A percentile compares a stretch with the other conserved stretches of the same genome.
Evolutionary conservation across 345 rosid genomes (phyloP).

Genomic region (Sonneratia caseolaris): DNA sequence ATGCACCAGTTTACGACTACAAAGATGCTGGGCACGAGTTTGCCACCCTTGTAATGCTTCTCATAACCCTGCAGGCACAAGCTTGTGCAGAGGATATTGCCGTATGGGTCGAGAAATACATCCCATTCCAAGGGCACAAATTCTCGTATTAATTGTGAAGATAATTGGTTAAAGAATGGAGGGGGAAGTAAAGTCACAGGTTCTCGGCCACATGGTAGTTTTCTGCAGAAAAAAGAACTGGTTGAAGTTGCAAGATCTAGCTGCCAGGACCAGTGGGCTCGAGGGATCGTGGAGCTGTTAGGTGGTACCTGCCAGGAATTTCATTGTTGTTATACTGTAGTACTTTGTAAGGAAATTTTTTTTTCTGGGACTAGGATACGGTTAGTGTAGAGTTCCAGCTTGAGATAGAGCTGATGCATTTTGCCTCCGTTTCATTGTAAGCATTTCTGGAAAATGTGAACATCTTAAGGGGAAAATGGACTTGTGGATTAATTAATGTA

Average conservation of each 20-base stretch:
- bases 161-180: not conserved
- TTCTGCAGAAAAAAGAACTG: not conserved
- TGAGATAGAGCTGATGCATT: not conserved
- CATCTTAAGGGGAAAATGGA: not conserved
- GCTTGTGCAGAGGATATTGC: slow-evolving; percentile 88
- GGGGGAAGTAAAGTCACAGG: not conserved
- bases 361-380: not conserved
- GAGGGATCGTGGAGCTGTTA: not conserved
- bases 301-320: not conserved
- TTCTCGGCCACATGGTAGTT: not conserved
- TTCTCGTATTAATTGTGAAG: slow-evolving; percentile 55
- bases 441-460: not conserved
- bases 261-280: slow-evolving; percentile 4
- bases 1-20: slow-evolving; percentile 82
- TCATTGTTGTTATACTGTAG: not conserved
- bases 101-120: slow-evolving; percentile 86
- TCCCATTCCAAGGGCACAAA: slow-evolving; percentile 73
- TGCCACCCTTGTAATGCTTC: slow-evolving; percentile 89
- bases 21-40: slow-evolving; percentile 93
- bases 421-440: not conserved
- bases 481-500: not conserved
- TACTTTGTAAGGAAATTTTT: not conserved
- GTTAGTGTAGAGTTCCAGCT: not conserved
- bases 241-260: slow-evolving; percentile 3
- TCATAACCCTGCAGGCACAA: slow-evolving; percentile 78